These are phyloP conservation scores for Hibiscus trionum DNA, from an alignment of 345 rosid species.

Conservation along the genomic window DNA sequence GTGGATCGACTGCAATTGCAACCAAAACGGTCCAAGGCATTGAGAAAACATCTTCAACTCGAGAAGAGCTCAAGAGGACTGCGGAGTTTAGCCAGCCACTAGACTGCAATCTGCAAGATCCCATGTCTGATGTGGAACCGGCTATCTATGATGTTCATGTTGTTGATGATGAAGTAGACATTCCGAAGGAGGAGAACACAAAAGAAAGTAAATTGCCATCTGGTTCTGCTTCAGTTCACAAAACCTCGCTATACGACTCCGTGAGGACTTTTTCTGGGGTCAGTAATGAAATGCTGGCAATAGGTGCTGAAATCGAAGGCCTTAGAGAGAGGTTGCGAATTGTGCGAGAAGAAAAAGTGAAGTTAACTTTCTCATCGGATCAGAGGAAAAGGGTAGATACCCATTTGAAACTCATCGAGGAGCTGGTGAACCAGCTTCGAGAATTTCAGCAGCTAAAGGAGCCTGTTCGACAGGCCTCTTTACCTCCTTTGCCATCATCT, in stretches of 20 bases:
- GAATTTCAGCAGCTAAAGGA: constrained; percentile 35
- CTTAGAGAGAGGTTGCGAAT: constrained; percentile 39
- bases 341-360: constrained; percentile 41
- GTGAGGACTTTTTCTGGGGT: constrained; percentile 36
- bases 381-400: constrained; percentile 29
- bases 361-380: constrained; percentile 24
- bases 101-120: constrained; percentile 1
- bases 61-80: constrained; percentile 18
- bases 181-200: constrained; percentile 12
- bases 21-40: constrained; percentile 6
- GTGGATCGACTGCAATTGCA: constrained; percentile 10
- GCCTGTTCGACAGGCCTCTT: constrained; percentile 29
- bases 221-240: constrained; percentile 5
- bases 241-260: constrained; percentile 14
- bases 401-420: constrained; percentile 34
- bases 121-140: constrained; percentile 32
- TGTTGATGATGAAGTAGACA: constrained; percentile 37
- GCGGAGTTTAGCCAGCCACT: constrained; percentile 16
- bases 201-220: constrained; percentile 15
- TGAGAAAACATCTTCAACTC: constrained; percentile 11
- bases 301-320: constrained; percentile 48
- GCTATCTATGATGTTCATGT: constrained; percentile 67
- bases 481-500: constrained; percentile 25
- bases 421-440: constrained; percentile 39
- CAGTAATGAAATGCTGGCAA: constrained; percentile 28